These are phyloP conservation scores for Solanum hybrid DNA, from an alignment of 305 asterid genomes.

Conservation along the genomic window DNA sequence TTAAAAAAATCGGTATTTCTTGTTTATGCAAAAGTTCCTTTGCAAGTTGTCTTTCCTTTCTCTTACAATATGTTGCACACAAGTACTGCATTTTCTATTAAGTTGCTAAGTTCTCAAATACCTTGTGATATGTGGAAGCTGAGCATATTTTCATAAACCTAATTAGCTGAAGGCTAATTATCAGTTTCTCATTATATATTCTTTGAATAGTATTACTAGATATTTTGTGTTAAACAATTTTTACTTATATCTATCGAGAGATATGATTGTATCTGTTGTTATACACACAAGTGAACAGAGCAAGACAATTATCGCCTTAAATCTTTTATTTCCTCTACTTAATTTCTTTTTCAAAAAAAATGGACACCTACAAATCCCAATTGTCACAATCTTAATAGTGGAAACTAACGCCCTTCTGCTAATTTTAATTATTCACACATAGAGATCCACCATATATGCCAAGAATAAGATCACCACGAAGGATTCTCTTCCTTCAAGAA, in stretches of 20 bases:
- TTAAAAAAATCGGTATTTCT: neutral
- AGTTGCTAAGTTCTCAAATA: neutral
- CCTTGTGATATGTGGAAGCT: neutral
- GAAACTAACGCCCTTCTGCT: neutral
- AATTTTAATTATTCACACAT: neutral
- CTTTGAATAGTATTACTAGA: neutral
- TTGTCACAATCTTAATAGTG: neutral
- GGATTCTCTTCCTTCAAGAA: neutral
- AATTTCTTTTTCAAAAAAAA: no score
- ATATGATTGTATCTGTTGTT: neutral
- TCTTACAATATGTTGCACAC: neutral
- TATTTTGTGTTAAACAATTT: no score
- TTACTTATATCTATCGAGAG: neutral
- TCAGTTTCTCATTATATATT: neutral
- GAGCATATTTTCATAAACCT: neutral
- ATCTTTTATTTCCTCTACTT: neutral
- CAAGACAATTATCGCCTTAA: neutral
- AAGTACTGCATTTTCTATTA: neutral
- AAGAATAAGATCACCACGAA: neutral
- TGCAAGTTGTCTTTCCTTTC: neutral
- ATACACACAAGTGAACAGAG: neutral
- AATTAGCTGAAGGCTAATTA: neutral
- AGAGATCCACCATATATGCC: neutral
- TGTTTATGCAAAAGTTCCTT: neutral
- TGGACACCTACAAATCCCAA: neutral